Evolutionary conservation across 441 rosid species (phyloP).

Genomic region (Brassica balearica): DNA sequence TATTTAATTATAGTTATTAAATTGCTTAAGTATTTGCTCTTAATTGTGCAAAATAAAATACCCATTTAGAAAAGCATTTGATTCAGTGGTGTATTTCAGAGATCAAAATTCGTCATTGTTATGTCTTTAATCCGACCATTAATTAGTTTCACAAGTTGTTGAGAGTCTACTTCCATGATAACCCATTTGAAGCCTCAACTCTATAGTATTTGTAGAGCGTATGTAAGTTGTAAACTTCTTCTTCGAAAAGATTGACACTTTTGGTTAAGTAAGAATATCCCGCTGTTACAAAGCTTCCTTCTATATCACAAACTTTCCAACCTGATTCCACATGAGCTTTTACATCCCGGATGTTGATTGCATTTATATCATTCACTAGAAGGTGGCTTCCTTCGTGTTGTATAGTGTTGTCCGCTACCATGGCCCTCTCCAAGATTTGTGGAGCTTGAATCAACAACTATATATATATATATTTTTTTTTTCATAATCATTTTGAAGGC

Average conservation of each 20-base stretch:
- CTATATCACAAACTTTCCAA: background rate
- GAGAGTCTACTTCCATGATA: background rate
- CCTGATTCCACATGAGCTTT: background rate
- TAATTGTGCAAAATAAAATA: background rate
- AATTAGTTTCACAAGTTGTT: background rate
- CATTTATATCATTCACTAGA: background rate
- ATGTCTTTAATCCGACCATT: background rate
- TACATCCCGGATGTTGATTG: background rate
- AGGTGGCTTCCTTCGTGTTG: background rate
- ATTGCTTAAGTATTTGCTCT: background rate
- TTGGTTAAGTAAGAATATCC: background rate
- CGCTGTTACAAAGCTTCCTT: background rate
- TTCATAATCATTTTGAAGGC: background rate
- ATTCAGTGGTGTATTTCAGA: background rate
- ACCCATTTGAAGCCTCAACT: background rate
- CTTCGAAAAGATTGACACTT: background rate
- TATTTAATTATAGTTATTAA: background rate
- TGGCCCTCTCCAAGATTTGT: background rate
- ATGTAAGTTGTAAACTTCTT: background rate
- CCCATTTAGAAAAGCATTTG: background rate
- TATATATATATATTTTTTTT: too few species aligned
- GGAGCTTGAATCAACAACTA: background rate
- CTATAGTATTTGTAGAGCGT: background rate
- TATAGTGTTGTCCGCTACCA: too few species aligned
- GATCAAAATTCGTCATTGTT: background rate